A percentile compares a stretch with the other conserved stretches of the same genome.
These are phyloP conservation scores for Pseudozyma sp. DNA, from an alignment of 1,284 basidiomycete species.

Conservation along the genomic window DNA sequence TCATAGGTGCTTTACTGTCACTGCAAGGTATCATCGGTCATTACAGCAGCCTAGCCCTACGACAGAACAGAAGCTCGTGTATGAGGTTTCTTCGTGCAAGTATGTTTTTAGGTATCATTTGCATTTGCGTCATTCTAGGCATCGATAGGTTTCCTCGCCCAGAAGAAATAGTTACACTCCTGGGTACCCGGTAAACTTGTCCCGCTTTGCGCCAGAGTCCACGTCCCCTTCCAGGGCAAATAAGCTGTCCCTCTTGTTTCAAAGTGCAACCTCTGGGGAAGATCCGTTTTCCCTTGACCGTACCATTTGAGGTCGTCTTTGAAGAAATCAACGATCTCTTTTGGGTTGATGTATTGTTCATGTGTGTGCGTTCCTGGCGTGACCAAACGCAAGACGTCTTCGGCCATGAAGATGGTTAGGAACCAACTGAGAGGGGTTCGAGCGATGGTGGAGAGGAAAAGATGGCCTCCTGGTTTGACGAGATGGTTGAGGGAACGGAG, in stretches of 20 bases:
- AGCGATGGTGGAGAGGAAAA: slow-evolving; percentile 96
- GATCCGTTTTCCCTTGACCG: background rate
- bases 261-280: slow-evolving; percentile 55
- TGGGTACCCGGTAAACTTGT: slow-evolving; percentile 43
- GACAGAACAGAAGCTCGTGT: background rate
- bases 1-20: background rate
- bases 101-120: background rate
- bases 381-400: slow-evolving; percentile 82
- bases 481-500: slow-evolving; percentile 58
- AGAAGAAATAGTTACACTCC: slow-evolving; percentile 68
- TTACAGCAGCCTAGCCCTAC: background rate
- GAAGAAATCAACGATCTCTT: slow-evolving; percentile 89
- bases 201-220: slow-evolving; percentile 40
- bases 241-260: slow-evolving; percentile 64
- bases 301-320: slow-evolving; percentile 72
- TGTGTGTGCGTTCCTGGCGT: slow-evolving; percentile 91
- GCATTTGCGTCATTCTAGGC: slow-evolving; percentile 3
- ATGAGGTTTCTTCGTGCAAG: background rate
- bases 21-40: background rate
- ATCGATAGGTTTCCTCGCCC: slow-evolving; percentile 59
- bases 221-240: slow-evolving; percentile 55
- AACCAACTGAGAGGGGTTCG: slow-evolving; percentile 90
- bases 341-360: slow-evolving; percentile 88
- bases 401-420: slow-evolving; percentile 90
- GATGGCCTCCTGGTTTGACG: slow-evolving; percentile 85